Percentiles rank a stretch among this genome's conserved stretches.
Conservation (phyloP, 352 stramenopile species). For the Phytophthora vignae region DNA sequence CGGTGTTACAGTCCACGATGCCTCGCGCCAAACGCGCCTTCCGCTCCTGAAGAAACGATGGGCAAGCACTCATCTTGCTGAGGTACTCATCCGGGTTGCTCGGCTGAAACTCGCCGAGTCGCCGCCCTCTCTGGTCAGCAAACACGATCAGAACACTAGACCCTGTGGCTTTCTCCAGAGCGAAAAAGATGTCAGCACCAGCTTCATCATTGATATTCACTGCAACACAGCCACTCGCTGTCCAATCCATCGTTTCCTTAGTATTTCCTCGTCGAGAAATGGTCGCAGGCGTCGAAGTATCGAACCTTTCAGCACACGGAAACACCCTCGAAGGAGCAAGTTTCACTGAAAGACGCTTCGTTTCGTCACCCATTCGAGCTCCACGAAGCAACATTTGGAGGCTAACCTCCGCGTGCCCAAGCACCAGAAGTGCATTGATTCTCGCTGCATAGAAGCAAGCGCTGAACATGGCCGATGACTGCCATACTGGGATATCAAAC, state of each 20-base stretch:
- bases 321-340: neutral
- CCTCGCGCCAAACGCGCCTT: neutral
- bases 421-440: constrained; percentile 35
- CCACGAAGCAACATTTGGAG: constrained; percentile 30
- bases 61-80: neutral
- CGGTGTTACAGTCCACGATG: neutral
- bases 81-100: neutral
- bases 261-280: neutral
- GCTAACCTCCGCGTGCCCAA: constrained; percentile 29
- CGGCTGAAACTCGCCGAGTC: neutral
- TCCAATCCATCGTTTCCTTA: constrained; percentile 16
- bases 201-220: too few relatives aligned
- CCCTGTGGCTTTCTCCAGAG: too few relatives aligned
- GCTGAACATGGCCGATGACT: constrained; percentile 22
- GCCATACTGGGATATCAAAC: neutral
- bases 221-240: neutral
- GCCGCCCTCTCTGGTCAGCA: neutral
- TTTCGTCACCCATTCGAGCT: constrained; percentile 1
- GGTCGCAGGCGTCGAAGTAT: neutral
- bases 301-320: neutral
- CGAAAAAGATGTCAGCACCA: too few relatives aligned
- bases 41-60: neutral
- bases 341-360: neutral
- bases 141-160: too few relatives aligned
- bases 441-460: constrained; percentile 33